Conservation (phyloP, 148 eudicot genomes). For the Polygonum aviculare region DNA sequence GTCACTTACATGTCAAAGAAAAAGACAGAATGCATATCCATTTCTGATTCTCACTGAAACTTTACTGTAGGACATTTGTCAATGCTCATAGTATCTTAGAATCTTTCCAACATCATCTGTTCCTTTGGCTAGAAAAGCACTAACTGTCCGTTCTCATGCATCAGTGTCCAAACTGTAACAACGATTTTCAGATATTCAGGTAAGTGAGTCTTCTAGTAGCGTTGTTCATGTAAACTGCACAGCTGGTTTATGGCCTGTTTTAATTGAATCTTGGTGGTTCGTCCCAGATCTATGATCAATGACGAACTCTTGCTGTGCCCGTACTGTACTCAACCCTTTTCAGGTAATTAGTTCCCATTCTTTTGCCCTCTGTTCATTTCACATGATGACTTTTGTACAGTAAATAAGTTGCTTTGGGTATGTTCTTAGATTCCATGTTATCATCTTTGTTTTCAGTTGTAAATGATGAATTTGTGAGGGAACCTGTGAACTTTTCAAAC, state of each 20-base stretch:
- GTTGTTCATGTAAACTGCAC: neutral
- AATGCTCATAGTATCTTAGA: neutral
- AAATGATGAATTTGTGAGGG: constrained; percentile 57
- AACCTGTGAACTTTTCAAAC: constrained; percentile 62
- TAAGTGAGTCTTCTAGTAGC: constrained; percentile 24
- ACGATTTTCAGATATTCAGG: constrained; percentile 78
- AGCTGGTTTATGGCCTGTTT: neutral
- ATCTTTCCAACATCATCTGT: neutral
- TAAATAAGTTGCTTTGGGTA: no score
- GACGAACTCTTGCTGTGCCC: constrained; percentile 79
- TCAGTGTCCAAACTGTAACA: constrained; percentile 96
- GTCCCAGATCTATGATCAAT: constrained; percentile 56
- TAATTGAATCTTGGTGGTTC: constrained; percentile 12
- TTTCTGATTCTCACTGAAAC: neutral
- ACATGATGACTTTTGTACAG: neutral
- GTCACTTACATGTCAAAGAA: neutral
- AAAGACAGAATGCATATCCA: neutral
- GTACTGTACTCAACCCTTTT: constrained; percentile 80
- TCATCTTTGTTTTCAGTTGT: constrained; percentile 40
- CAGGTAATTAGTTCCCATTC: constrained; percentile 36
- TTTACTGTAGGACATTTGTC: neutral
- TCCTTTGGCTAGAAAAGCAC: constrained; percentile 3
- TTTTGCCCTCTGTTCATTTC: neutral
- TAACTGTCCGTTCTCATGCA: constrained; percentile 6
- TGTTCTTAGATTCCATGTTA: no score